These are phyloP conservation scores for Corchorus olitorius DNA, from an alignment of 345 rosid species.

Conservation along the genomic window DNA sequence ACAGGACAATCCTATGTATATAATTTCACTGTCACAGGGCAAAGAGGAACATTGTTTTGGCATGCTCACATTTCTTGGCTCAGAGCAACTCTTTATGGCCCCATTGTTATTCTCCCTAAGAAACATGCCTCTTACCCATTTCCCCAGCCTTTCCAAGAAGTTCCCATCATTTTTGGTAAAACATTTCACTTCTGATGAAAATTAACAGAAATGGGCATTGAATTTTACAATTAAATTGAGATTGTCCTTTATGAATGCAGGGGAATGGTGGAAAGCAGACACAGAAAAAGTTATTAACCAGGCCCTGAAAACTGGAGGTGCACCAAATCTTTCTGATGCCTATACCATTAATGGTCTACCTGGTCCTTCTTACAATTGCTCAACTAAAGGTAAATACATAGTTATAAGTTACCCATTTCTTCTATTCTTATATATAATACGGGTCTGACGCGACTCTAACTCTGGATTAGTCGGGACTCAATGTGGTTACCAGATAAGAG, in stretches of 20 bases:
- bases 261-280: slow-evolving; percentile 66
- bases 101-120: slow-evolving; percentile 55
- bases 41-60: slow-evolving; percentile 61
- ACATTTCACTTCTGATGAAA: not conserved
- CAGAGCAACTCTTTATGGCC: slow-evolving; percentile 46
- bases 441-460: too few species aligned
- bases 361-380: slow-evolving; percentile 48
- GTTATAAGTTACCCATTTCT: too few species aligned
- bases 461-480: too few species aligned
- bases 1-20: slow-evolving; percentile 46
- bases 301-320: slow-evolving; percentile 48
- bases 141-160: slow-evolving; percentile 47
- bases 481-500: too few species aligned
- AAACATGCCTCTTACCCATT: slow-evolving; percentile 45
- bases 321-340: slow-evolving; percentile 60
- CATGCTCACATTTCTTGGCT: slow-evolving; percentile 62
- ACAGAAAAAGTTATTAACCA: slow-evolving; percentile 48
- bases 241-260: slow-evolving; percentile 16
- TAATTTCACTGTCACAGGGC: slow-evolving; percentile 52
- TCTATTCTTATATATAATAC: too few species aligned
- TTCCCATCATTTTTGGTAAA: slow-evolving; percentile 52
- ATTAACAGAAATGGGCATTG: not conserved
- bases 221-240: not conserved
- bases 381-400: slow-evolving; percentile 40
- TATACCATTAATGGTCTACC: slow-evolving; percentile 58